Evolutionary conservation across 768 basidiomycete genomes (phyloP).

Genomic region (Boletus tylopilopsis): DNA sequence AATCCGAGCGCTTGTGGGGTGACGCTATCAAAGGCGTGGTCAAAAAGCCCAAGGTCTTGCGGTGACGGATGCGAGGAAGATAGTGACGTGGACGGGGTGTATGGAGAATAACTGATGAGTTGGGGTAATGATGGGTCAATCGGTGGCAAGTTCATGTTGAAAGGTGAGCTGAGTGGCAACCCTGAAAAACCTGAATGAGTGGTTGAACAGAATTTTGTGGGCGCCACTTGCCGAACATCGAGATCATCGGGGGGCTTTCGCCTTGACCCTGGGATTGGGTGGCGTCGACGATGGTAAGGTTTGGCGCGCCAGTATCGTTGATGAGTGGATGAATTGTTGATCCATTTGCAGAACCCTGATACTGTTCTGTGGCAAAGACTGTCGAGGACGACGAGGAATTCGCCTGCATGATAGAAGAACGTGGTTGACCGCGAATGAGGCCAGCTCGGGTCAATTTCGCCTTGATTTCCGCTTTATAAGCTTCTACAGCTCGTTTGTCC

Average conservation of each 20-base stretch:
- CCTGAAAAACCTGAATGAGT: constrained; percentile 20
- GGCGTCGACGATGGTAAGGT: constrained; percentile 22
- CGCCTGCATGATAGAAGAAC: constrained; percentile 48
- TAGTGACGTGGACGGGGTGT: constrained; percentile 32
- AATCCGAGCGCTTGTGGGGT: constrained; percentile 30
- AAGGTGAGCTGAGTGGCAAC: constrained; percentile 30
- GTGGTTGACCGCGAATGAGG: constrained; percentile 79
- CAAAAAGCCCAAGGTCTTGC: constrained; percentile 31
- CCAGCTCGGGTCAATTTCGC: constrained; percentile 72
- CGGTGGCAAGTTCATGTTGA: constrained; percentile 24
- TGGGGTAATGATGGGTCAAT: constrained; percentile 29
- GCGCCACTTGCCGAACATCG: constrained; percentile 27
- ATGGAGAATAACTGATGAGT: constrained; percentile 29
- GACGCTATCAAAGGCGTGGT: constrained; percentile 33
- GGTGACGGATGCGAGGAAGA: constrained; percentile 35
- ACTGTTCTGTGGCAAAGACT: constrained; percentile 33
- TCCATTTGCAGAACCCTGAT: constrained; percentile 21
- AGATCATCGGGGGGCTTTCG: constrained; percentile 27
- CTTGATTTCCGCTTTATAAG: constrained; percentile 82
- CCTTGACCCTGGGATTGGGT: constrained; percentile 10
- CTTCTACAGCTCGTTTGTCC: constrained; percentile 81
- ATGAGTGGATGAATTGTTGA: constrained; percentile 20
- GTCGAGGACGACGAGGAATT: constrained; percentile 28
- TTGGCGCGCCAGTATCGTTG: constrained; percentile 19
- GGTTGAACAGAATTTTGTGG: background rate